A percentile compares a stretch with the other conserved stretches of the same genome.
Conservation (phyloP, 345 rosid genomes). For the Diplotaxis tenuifolia region DNA sequence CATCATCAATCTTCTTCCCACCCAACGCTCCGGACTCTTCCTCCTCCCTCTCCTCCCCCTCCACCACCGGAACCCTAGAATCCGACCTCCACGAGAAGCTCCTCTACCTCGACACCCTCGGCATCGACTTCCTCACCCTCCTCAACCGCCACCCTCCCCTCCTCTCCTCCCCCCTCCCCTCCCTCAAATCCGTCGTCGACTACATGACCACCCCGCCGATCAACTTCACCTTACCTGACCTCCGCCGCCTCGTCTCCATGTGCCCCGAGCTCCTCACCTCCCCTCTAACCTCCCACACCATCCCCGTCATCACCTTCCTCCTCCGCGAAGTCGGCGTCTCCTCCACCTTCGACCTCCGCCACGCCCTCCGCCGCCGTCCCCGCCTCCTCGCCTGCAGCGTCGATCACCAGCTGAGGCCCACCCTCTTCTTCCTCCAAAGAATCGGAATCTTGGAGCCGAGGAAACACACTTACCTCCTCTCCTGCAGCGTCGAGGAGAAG, state of each 20-base stretch:
- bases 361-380: slow-evolving; percentile 73
- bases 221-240: slow-evolving; percentile 54
- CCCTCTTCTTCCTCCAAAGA: slow-evolving; percentile 73
- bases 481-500: slow-evolving; percentile 78
- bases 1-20: slow-evolving; percentile 49
- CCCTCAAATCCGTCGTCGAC: slow-evolving; percentile 62
- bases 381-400: slow-evolving; percentile 70
- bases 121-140: slow-evolving; percentile 66
- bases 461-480: slow-evolving; percentile 67
- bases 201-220: slow-evolving; percentile 48
- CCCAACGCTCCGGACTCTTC: slow-evolving; percentile 34
- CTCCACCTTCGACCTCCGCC: slow-evolving; percentile 45
- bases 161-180: slow-evolving; percentile 47
- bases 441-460: slow-evolving; percentile 67
- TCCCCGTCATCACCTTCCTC: slow-evolving; percentile 83
- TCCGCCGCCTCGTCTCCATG: slow-evolving; percentile 69
- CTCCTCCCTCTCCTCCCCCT: slow-evolving; percentile 7
- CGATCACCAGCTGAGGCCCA: slow-evolving; percentile 59
- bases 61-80: slow-evolving; percentile 26
- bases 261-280: slow-evolving; percentile 66
- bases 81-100: slow-evolving; percentile 62
- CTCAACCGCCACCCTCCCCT: slow-evolving; percentile 54
- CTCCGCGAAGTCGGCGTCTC: slow-evolving; percentile 72
- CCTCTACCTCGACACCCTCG: slow-evolving; percentile 76
- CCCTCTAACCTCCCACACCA: slow-evolving; percentile 39